Percentiles rank a stretch among this genome's conserved stretches.
Conservation (phyloP, 768 basidiomycete species). For the Vararia minispora region DNA sequence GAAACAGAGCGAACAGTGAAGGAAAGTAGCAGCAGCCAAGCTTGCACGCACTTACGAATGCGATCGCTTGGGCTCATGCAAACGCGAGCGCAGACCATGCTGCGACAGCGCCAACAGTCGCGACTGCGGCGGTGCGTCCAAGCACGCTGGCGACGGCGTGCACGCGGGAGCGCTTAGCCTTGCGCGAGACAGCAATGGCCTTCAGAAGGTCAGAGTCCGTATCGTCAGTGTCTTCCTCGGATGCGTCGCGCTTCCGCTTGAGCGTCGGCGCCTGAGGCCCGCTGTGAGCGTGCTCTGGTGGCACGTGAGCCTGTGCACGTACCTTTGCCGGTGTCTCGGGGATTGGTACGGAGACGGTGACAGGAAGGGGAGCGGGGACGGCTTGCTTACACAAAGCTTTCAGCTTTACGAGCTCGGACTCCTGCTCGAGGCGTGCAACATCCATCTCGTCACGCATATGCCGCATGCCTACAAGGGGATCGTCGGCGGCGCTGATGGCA, state of each 20-base stretch:
- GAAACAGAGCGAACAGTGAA: slow-evolving; percentile 3
- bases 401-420: no score
- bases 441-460: no score
- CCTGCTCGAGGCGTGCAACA: no score
- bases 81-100: slow-evolving; percentile 70
- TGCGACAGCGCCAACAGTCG: slow-evolving; percentile 56
- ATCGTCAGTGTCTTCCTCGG: slow-evolving; percentile 6
- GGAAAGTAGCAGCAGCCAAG: neutral
- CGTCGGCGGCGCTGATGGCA: no score
- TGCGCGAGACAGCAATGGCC: slow-evolving; percentile 3
- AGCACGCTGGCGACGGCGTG: slow-evolving; percentile 32
- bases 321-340: no score
- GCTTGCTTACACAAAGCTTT: no score
- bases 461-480: no score
- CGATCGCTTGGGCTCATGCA: slow-evolving; percentile 23
- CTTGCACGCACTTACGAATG: neutral
- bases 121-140: slow-evolving; percentile 49
- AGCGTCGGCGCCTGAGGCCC: slow-evolving; percentile 26
- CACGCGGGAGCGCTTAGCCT: slow-evolving; percentile 26
- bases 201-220: slow-evolving; percentile 1
- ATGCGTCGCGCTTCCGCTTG: slow-evolving; percentile 54
- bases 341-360: no score
- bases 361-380: no score
- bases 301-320: no score
- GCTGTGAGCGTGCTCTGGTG: slow-evolving; percentile 13